Base-by-base conservation (phyloP, 306 rosid species). In the Lathyrus oleraceus region DNA sequence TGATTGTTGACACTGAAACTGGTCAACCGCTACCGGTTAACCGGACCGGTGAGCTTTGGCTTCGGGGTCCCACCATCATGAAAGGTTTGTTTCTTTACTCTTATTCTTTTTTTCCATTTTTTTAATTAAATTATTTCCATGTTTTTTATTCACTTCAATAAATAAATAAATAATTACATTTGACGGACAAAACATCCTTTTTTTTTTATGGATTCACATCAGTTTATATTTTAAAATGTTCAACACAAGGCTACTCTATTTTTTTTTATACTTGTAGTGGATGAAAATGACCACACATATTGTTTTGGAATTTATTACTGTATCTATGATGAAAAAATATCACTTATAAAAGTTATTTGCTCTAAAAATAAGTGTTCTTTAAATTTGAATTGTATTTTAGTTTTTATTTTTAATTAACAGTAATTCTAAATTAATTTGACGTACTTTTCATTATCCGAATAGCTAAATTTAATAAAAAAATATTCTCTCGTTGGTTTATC, bases 41-140 rank as follows among this genome's bases (percentile, higher is more conserved):
- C 49, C 75, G 42, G 49, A 83, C 90, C 6, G 98, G 97, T 12
- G 98, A 93, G 76, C 94, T 93, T 15, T 93, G 96, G 94, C 88
- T 93, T 2, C 85, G 83, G 70, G 98, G 98, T 47, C 92, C 89
- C 83, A 76, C 88, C 62, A 71, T 88, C 8, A 90, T 47, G 57
- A 51, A 51, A 51, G 97, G 97, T 69, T n/a, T 0, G 16, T 10
- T 5, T 11, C 10, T 47, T 20, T 10, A 8, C n/a, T 16, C 4
- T 1, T 16, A 5, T 8, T 16, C 10, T 3, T 19, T 52, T 52
- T 2, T 6, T 32, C 0, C 10, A 56, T 56, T 56, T n/a, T n/a
- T n/a, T 40, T 40, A 40, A 43, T 4, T 43, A 4, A 10, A 2
- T 40, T 3, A 42, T 13, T 43, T 1, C 5, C 48, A 13, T 43